phyloP scores from a whole-genome alignment of 495 filamentous ascomycete species.

The Apodospora peruviana region DNA sequence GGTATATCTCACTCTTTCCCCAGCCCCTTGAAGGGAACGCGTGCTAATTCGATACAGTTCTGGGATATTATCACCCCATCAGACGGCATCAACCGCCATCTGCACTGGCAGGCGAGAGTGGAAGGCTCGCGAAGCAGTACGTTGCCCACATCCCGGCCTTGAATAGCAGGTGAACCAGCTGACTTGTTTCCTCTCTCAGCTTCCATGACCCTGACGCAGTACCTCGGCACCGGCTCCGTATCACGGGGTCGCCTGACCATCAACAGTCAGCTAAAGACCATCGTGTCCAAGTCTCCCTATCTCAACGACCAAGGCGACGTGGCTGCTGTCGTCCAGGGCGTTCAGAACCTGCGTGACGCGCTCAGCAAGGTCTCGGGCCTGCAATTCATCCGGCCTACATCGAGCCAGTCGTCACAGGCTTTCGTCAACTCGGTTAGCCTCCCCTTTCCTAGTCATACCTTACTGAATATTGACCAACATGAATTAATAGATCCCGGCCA shows the following conservation, averaged over 20 bases:
- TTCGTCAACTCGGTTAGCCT: slow-evolving; percentile 42
- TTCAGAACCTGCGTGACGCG: slow-evolving; percentile 54
- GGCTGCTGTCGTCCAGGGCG: slow-evolving; percentile 46
- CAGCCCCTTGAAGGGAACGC: background rate
- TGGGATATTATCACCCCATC: slow-evolving; percentile 54
- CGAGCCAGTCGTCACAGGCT: slow-evolving; percentile 43
- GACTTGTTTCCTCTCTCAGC: slow-evolving; percentile 30
- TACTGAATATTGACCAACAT: background rate
- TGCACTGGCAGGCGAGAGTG: slow-evolving; percentile 61
- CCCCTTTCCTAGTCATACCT: background rate
- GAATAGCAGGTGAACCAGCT: too few relatives aligned
- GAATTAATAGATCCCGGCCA: slow-evolving; percentile 37
- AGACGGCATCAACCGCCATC: slow-evolving; percentile 59
- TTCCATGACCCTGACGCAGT: slow-evolving; percentile 58
- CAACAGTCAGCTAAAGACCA: slow-evolving; percentile 47
- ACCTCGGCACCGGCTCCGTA: slow-evolving; percentile 57
- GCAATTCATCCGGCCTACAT: slow-evolving; percentile 46
- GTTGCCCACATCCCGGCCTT: slow-evolving; percentile 1
- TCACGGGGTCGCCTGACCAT: slow-evolving; percentile 61
- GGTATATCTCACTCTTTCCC: slow-evolving; percentile 23
- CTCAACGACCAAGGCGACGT: slow-evolving; percentile 48
- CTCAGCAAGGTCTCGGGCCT: slow-evolving; percentile 48
- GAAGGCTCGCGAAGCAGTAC: slow-evolving; percentile 42
- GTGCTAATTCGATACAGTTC: slow-evolving; percentile 25
- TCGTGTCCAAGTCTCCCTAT: slow-evolving; percentile 50